Evolutionary conservation across 257 asterid genomes (phyloP), one percentile per base, ranked within the genome.

Genomic region (Rubia yunnanensis): DNA sequence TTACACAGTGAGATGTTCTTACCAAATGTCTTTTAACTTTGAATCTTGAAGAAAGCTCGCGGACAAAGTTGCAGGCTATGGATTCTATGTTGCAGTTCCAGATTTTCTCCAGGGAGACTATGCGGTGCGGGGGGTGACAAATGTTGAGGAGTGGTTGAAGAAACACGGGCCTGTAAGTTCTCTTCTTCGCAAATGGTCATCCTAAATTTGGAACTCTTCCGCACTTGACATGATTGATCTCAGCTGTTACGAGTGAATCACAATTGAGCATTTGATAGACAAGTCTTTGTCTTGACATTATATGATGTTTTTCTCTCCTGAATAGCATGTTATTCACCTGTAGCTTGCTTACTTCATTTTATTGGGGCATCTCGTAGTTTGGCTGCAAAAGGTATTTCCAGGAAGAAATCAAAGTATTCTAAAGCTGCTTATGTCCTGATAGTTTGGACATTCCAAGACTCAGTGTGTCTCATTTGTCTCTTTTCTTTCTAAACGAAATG

Each of bases 21-120:
- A 64, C 56, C 30, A 58, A 22, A 69, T 22, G 17, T 74, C 27
- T 23, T 50, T n/a, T 27, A 67, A 23, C 57, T 56, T 48, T 64
- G 60, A 10, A 69, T 52, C 5, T 20, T 60, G 8, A 65, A 84
- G 91, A 85, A 83, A 78, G 71, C 72, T 88, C 8, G 95, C 96
- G 2, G 92, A 86, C 75, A 82, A 82, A 73, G 79, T 86, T 44
- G 95, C 83, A 34, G 79, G 70, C 7, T 83, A 84, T 61, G 96
- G 92, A 58, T 82, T 79, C 74, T 82, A 66, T 58, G 76, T 79
- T 26, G 84, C 82, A 34, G 89, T 79, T 22, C 91, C 95, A 1
- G 94, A 88, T 75, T 83, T 86, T 62, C 70, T 82, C 57, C 38
- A 38, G 10, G 91, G 91, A 26, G 91, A 88, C 79, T 88, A 85